phyloP scores from a whole-genome alignment of 1,284 basidiomycete species.

The Ceratobasidium theobromae region DNA sequence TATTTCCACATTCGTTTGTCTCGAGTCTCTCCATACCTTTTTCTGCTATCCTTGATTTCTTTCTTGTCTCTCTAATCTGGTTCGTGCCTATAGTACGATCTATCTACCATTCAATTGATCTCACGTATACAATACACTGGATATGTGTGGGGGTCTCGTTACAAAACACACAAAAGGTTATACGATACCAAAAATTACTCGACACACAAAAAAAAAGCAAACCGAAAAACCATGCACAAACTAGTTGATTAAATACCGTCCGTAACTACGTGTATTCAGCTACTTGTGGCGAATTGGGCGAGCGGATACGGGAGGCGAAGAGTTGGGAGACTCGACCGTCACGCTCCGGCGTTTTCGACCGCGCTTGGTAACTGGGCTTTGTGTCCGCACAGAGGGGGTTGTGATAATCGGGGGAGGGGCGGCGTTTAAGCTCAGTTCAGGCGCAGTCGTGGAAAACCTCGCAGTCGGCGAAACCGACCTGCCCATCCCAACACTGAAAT shows the following conservation, averaged over 20 bases:
- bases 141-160: not conserved
- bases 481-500: not conserved
- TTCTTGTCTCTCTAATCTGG: not conserved
- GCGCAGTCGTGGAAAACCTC: not conserved
- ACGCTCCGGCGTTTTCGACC: conserved; percentile 16
- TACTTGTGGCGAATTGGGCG: not conserved
- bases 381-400: too few relatives aligned
- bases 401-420: too few relatives aligned
- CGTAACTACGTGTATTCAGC: not conserved
- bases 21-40: not conserved
- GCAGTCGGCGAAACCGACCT: not conserved
- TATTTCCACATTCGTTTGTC: not conserved
- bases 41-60: not conserved
- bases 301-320: not conserved
- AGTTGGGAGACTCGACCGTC: not conserved
- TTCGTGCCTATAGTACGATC: not conserved
- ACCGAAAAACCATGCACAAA: not conserved
- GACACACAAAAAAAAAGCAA: not conserved
- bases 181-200: too few relatives aligned
- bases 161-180: not conserved
- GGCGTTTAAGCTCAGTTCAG: too few relatives aligned
- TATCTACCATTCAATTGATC: conserved; percentile 25
- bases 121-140: conserved; percentile 12
- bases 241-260: not conserved
- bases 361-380: conserved; percentile 17